Evolutionary conservation across 257 asterid genomes (phyloP), one percentile per base, ranked within the genome.

Genomic region (Lithospermum erythrorhizon): DNA sequence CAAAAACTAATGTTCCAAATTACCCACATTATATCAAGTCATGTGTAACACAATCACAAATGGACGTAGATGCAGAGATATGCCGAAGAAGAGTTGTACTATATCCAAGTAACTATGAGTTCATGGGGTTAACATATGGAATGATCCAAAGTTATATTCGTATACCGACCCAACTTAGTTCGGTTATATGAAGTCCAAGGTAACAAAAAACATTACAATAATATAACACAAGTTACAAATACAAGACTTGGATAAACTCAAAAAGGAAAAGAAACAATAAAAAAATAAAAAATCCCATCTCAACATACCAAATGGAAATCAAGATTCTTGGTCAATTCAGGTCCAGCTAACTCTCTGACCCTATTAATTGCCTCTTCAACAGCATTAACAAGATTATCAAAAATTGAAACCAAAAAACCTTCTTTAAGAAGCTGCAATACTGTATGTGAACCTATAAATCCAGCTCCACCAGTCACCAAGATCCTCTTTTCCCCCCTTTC

Each of bases 401-500:
- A 71, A 52, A 88, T 87, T 5, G 83, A 68, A 47, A 91, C 96
- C 70, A 70, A 69, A 63, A 84, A 88, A 6, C 98, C 95, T 66
- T 76, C 89, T 19, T 73, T 75, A 57, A 91, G 66, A 22, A 91
- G 86, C 84, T 82, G 85, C 73, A 84, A 57, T 67, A 82, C 95
- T 9, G 98, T 88, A 76, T 91, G 97, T 1, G 96, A 82, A 60
- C 98, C 98, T 23, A 91, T 88, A 79, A 84, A 91, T 11, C 98
- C 98, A 6, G 98, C 97, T 1, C 96, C 98, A 0, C 98, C 98
- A 0, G 98, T 91, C 41, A 91, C 98, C 79, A 91, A 65, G 45
- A 91, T 68, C 29, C 70, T 78, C 49, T 41, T 11, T 58, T 59
- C 79, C 62, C 53, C 59, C 56, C 32, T 55, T 11, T 52, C 64